These are phyloP conservation scores for Apophysomyces ossiformis DNA, from an alignment of 371 early-diverging fungal species.

Conservation along the genomic window DNA sequence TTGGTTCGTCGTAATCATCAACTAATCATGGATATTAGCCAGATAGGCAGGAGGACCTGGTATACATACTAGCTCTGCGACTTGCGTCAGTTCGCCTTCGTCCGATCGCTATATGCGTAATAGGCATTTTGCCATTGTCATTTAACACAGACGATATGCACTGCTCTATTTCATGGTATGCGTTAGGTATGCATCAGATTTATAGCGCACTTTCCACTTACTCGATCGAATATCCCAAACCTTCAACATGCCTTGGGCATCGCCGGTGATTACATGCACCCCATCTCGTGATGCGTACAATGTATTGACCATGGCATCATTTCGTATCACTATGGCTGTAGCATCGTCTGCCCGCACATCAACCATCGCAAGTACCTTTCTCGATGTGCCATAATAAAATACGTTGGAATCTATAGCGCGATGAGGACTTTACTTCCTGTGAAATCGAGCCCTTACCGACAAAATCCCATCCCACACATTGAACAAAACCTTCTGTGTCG, in stretches of 20 bases:
- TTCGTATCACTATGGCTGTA: constrained; percentile 52
- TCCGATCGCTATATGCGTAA: constrained; percentile 77
- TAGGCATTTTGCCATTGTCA: constrained; percentile 74
- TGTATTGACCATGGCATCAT: constrained; percentile 86
- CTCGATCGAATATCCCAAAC: constrained; percentile 86
- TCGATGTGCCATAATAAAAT: constrained; percentile 80
- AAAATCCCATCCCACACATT: constrained; percentile 82
- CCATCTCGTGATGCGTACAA: constrained; percentile 77
- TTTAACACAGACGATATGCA: constrained; percentile 65
- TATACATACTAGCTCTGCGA: constrained; percentile 48
- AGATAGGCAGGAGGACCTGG: neutral
- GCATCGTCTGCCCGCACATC: constrained; percentile 61
- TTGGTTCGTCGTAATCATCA: constrained; percentile 75
- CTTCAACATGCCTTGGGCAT: constrained; percentile 76
- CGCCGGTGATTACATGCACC: constrained; percentile 77
- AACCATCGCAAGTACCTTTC: constrained; percentile 73
- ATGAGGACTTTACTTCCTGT: neutral
- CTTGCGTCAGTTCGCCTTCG: constrained; percentile 53
- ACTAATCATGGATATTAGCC: constrained; percentile 28
- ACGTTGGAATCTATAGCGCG: constrained; percentile 65
- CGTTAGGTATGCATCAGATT: no score
- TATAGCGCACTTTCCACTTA: constrained; percentile 29
- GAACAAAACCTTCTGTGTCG: constrained; percentile 84
- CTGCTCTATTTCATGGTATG: constrained; percentile 33
- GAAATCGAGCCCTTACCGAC: constrained; percentile 49